phyloP scores from a whole-genome alignment of 106 monocot genomes.

The Acanthochlamys bracteata region DNA sequence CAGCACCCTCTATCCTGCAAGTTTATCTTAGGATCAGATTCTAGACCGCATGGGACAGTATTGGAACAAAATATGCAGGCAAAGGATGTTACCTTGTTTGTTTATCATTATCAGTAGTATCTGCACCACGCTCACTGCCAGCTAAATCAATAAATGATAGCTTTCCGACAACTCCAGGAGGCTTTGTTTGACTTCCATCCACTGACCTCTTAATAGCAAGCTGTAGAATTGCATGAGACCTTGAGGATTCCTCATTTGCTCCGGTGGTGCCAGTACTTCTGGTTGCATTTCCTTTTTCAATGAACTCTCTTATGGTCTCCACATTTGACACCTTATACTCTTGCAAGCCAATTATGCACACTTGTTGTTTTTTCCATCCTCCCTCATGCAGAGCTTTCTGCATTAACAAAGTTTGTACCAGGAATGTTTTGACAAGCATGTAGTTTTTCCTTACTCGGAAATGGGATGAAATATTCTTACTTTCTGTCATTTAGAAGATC shows the following conservation, averaged over 20 bases:
- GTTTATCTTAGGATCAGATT: not conserved
- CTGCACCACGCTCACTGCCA: constrained; percentile 96
- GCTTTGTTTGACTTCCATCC: constrained; percentile 71
- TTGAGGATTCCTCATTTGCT: constrained; percentile 98
- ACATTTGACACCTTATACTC: constrained; percentile 72
- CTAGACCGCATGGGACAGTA: not conserved
- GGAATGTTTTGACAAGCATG: not conserved
- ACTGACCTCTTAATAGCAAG: constrained; percentile 80
- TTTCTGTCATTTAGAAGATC: constrained; percentile 91
- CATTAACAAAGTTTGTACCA: not conserved
- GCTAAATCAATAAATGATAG: constrained; percentile 96
- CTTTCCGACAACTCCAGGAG: constrained; percentile 67
- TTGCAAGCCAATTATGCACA: constrained; percentile 94
- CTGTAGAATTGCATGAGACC: constrained; percentile 98
- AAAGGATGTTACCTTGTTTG: constrained; percentile 60
- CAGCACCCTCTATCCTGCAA: constrained; percentile 97
- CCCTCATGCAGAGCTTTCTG: constrained; percentile 98
- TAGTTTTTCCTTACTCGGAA: not conserved
- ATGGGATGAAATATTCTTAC: constrained; percentile 15
- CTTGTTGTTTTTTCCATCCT: constrained; percentile 98
- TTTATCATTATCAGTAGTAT: constrained; percentile 98
- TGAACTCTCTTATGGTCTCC: constrained; percentile 73
- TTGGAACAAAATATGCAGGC: not conserved
- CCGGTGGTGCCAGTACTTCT: constrained; percentile 95
- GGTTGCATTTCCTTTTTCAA: constrained; percentile 91